These are phyloP conservation scores for Phytophthora pseudosyringae DNA, from an alignment of 352 stramenopile genomes.

Conservation along the genomic window DNA sequence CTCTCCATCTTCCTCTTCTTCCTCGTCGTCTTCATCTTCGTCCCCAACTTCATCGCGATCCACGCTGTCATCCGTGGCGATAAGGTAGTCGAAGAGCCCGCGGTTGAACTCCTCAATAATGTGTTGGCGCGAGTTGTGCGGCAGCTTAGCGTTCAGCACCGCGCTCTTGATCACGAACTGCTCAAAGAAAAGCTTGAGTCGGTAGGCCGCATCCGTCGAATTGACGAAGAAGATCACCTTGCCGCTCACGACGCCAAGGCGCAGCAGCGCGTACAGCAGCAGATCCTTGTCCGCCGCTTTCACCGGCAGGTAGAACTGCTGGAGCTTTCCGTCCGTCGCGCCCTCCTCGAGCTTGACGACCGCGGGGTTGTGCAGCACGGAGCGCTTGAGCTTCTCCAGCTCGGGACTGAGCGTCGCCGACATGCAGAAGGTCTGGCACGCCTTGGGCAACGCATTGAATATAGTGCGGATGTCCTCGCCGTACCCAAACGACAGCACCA, in stretches of 20 bases:
- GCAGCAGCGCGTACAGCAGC: constrained; percentile 98
- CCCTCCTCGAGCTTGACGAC: constrained; percentile 97
- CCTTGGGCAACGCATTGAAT: constrained; percentile 96
- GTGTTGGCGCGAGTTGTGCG: constrained; percentile 97
- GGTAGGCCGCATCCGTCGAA: constrained; percentile 93
- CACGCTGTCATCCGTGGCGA: constrained; percentile 98
- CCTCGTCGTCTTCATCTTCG: constrained; percentile 72
- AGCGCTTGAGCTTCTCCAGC: constrained; percentile 97
- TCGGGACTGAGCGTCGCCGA: constrained; percentile 97
- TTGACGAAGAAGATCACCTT: constrained; percentile 99
- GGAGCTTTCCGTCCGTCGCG: constrained; percentile 89
- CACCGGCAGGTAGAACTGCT: constrained; percentile 96
- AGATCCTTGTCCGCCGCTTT: constrained; percentile 94
- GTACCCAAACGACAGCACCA: constrained; percentile 98
- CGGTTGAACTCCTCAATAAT: constrained; percentile 96
- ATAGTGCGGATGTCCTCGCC: constrained; percentile 93
- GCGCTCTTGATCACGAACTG: constrained; percentile 98
- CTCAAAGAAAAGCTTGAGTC: constrained; percentile 99
- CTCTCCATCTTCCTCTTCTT: constrained; percentile 67
- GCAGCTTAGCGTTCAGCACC: constrained; percentile 99
- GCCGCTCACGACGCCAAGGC: constrained; percentile 96
- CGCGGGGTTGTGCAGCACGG: constrained; percentile 97
- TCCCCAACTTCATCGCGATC: constrained; percentile 80
- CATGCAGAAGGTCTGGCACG: constrained; percentile 98
- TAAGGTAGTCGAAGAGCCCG: constrained; percentile 99